These are phyloP conservation scores for Mercurialis annua DNA, from an alignment of 345 rosid species.

Conservation along the genomic window DNA sequence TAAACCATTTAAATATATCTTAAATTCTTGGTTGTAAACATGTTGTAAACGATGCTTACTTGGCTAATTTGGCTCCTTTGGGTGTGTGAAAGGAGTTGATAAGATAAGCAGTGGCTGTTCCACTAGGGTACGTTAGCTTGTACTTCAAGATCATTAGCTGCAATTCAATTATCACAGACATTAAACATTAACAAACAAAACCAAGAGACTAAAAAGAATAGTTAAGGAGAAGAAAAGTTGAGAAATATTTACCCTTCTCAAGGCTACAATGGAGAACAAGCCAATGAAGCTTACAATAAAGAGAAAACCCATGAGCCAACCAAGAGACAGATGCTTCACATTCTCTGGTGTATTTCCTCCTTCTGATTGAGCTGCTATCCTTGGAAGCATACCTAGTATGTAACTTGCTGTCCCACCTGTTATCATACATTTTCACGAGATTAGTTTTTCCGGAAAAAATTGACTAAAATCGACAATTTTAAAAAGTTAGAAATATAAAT, in stretches of 20 bases:
- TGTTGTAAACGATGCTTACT: constrained; percentile 33
- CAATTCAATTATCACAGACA: background rate
- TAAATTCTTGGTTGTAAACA: background rate
- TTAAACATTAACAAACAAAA: background rate
- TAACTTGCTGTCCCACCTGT: constrained; percentile 85
- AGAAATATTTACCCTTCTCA: constrained; percentile 51
- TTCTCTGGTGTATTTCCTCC: constrained; percentile 48
- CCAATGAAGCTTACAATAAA: constrained; percentile 85
- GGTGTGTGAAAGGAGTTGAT: constrained; percentile 95
- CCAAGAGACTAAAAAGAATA: background rate
- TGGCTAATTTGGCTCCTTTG: constrained; percentile 81
- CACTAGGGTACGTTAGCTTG: constrained; percentile 84
- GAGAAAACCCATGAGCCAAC: constrained; percentile 80
- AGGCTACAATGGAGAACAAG: constrained; percentile 73
- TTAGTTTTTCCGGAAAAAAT: too few relatives aligned
- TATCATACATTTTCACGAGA: too few relatives aligned
- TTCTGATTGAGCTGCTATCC: constrained; percentile 49
- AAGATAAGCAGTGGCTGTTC: constrained; percentile 89
- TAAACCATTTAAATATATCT: background rate
- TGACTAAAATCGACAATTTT: background rate
- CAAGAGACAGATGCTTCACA: constrained; percentile 55
- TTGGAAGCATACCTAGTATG: constrained; percentile 66
- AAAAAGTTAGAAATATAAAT: background rate
- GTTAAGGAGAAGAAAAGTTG: background rate
- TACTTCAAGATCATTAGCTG: constrained; percentile 81